Evolutionary conservation across 495 filamentous ascomycete genomes (phyloP).

Genomic region (Aspergillus kassunensis): DNA sequence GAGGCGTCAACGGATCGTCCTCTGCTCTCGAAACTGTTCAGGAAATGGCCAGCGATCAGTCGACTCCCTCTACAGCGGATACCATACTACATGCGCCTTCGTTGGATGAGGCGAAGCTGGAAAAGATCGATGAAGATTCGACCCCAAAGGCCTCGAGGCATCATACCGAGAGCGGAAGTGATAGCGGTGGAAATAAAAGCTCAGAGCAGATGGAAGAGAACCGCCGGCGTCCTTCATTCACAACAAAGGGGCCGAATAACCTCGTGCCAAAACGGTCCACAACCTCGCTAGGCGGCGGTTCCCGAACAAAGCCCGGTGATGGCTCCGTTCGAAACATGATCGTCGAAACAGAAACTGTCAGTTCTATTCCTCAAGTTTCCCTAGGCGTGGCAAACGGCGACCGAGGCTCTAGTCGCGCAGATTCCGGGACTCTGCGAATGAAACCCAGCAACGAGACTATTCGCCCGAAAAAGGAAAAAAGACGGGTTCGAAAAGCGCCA

Average conservation of each 20-base stretch:
- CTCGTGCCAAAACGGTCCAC: slow-evolving; percentile 46
- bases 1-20: slow-evolving; percentile 61
- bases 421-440: slow-evolving; percentile 71
- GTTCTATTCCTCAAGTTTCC: slow-evolving; percentile 84
- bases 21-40: slow-evolving; percentile 87
- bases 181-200: slow-evolving; percentile 47
- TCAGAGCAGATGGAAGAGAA: slow-evolving; percentile 36
- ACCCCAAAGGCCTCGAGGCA: slow-evolving; percentile 32
- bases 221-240: slow-evolving; percentile 26
- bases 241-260: slow-evolving; percentile 21
- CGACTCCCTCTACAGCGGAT: slow-evolving; percentile 62
- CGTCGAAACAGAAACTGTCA: slow-evolving; percentile 95
- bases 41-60: slow-evolving; percentile 75
- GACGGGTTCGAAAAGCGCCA: slow-evolving; percentile 72
- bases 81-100: slow-evolving; percentile 31
- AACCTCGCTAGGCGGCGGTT: slow-evolving; percentile 43
- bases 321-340: slow-evolving; percentile 88
- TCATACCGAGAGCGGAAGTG: slow-evolving; percentile 44
- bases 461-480: slow-evolving; percentile 85
- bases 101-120: slow-evolving; percentile 31
- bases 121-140: slow-evolving; percentile 40
- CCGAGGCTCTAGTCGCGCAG: slow-evolving; percentile 51
- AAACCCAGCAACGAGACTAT: slow-evolving; percentile 93
- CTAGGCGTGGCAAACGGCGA: slow-evolving; percentile 64
- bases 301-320: slow-evolving; percentile 61